Evolutionary conservation across 208 protist species (phyloP).

Genomic region (Trypanosoma grayi): DNA sequence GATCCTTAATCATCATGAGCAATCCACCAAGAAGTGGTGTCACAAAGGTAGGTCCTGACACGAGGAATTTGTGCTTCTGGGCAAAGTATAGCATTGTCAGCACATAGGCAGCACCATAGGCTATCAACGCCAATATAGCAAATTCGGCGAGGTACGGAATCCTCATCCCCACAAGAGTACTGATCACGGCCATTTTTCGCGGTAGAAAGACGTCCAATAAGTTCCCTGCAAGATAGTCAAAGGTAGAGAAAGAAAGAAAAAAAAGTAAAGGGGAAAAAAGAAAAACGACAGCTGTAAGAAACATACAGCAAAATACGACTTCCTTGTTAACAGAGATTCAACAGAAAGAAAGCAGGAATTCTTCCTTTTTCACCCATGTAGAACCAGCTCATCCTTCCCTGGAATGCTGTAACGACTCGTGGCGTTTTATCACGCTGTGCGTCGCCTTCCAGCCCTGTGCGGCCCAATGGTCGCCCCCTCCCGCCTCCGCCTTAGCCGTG

Average conservation of each 20-base stretch:
- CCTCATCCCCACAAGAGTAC: conserved; percentile 57
- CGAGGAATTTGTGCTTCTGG: conserved; percentile 69
- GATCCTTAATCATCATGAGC: conserved; percentile 76
- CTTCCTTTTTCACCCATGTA: too few species aligned
- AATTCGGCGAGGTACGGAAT: conserved; percentile 66
- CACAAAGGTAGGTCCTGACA: conserved; percentile 56
- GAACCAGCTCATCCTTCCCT: too few species aligned
- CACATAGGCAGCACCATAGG: conserved; percentile 50
- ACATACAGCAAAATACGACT: neutral
- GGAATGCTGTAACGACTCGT: conserved; percentile 8
- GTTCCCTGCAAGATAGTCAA: neutral
- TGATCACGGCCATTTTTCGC: conserved; percentile 77
- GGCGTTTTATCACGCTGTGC: neutral
- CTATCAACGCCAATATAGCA: conserved; percentile 43
- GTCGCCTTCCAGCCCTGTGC: conserved; percentile 13
- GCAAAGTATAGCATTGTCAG: conserved; percentile 69
- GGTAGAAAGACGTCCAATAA: neutral
- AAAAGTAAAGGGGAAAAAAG: conserved; percentile 2
- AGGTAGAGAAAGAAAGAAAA: conserved; percentile 9
- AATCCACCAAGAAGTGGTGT: conserved; percentile 67
- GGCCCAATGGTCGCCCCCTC: conserved; percentile 20
- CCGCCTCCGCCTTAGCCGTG: conserved; percentile 27
- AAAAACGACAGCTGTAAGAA: neutral
- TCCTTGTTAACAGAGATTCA: neutral
- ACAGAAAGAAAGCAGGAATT: neutral